Percentiles rank a stretch among this genome's conserved stretches.
Evolutionary conservation across 306 rosid genomes (phyloP).

Genomic region (Casuarina cunninghamiana): DNA sequence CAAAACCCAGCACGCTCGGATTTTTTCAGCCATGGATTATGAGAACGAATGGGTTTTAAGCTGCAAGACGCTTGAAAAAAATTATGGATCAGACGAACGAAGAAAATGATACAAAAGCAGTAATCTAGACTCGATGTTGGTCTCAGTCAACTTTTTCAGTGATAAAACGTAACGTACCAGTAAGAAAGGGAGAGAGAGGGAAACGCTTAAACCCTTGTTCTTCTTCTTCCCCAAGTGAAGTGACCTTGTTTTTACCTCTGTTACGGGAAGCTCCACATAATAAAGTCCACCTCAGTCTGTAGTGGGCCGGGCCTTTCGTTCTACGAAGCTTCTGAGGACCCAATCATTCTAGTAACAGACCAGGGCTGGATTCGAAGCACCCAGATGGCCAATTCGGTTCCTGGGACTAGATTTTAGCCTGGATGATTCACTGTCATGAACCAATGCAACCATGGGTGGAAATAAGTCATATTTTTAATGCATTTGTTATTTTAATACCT

Average conservation of each 20-base stretch:
- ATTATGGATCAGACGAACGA: neutral
- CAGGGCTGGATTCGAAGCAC: neutral
- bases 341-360: neutral
- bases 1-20: neutral
- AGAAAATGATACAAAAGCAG: neutral
- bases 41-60: neutral
- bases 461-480: too few species aligned
- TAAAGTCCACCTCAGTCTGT: neutral
- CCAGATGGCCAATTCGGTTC: neutral
- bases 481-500: too few species aligned
- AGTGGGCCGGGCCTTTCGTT: neutral
- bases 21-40: neutral
- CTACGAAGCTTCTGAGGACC: neutral
- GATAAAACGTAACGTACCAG: slow-evolving; percentile 34
- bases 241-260: slow-evolving; percentile 3
- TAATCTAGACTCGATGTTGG: neutral
- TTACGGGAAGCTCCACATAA: neutral
- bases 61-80: neutral
- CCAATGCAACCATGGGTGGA: neutral
- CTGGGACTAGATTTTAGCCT: neutral
- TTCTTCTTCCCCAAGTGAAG: slow-evolving; percentile 20
- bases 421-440: neutral
- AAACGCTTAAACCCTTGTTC: slow-evolving; percentile 35
- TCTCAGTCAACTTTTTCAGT: neutral
- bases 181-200: slow-evolving; percentile 3